Conservation (phyloP, 331 rosid genomes). For the Dryas integrifolia region DNA sequence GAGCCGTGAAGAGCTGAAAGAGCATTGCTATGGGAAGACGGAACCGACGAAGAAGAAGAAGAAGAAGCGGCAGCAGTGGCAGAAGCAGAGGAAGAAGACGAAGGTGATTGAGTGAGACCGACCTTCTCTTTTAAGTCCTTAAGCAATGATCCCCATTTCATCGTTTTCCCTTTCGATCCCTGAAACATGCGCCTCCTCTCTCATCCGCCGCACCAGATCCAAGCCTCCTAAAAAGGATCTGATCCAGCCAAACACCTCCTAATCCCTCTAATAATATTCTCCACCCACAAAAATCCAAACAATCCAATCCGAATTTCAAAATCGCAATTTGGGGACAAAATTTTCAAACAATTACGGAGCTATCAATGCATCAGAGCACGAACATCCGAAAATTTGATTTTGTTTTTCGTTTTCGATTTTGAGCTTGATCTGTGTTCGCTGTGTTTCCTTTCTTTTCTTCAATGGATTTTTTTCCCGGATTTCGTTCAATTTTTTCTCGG, state of each 20-base stretch:
- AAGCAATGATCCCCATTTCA: constrained; percentile 98
- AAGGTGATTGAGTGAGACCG: constrained; percentile 73
- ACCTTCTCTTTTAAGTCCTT: constrained; percentile 99
- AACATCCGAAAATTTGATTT: constrained; percentile 44
- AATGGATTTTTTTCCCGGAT: constrained; percentile 2
- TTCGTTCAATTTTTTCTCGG: not conserved
- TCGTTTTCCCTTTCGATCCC: constrained; percentile 68
- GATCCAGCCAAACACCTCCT: constrained; percentile 29
- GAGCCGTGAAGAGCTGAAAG: constrained; percentile 51
- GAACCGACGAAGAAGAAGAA: constrained; percentile 42
- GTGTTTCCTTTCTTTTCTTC: constrained; percentile 1
- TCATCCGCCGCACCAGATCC: constrained; percentile 92
- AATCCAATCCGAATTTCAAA: not conserved
- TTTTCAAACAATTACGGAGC: constrained; percentile 32
- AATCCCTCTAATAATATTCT: constrained; percentile 18
- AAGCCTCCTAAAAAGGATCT: constrained; percentile 43
- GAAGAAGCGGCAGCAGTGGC: constrained; percentile 23
- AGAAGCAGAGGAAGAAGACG: constrained; percentile 31
- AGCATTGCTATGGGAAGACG: constrained; percentile 53
- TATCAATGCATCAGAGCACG: constrained; percentile 32
- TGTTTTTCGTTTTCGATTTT: constrained; percentile 21
- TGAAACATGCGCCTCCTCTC: constrained; percentile 50
- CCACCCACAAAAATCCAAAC: constrained; percentile 21
- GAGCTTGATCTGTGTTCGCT: constrained; percentile 7
- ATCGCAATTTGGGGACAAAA: not conserved